These are phyloP conservation scores for Monosporascus cannonballus DNA, from an alignment of 2,329 filamentous ascomycete species.

Conservation along the genomic window DNA sequence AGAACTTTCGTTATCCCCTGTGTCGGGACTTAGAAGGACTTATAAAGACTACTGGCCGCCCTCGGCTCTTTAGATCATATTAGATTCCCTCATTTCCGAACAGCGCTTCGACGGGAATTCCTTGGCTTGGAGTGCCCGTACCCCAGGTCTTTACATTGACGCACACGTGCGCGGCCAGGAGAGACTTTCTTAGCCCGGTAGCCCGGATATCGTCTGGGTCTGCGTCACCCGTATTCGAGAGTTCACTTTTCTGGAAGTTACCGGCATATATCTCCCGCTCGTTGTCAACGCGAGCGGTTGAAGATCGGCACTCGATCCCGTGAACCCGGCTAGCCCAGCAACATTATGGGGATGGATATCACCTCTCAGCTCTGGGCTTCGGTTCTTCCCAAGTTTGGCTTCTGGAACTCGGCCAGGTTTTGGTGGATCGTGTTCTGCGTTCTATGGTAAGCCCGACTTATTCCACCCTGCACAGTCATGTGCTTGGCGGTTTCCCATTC, in stretches of 20 bases:
- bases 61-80: not conserved
- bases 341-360: constrained; percentile 15
- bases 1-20: not conserved
- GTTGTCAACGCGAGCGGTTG: no score
- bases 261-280: no score
- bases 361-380: constrained; percentile 9
- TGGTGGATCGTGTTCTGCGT: constrained; percentile 39
- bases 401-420: constrained; percentile 38
- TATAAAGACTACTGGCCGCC: not conserved
- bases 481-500: constrained; percentile 12
- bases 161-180: not conserved
- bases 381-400: constrained; percentile 22
- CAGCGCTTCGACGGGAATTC: not conserved
- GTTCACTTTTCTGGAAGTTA: no score
- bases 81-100: not conserved
- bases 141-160: not conserved
- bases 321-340: not conserved
- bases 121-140: not conserved
- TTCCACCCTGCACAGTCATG: not conserved
- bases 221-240: no score
- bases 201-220: no score
- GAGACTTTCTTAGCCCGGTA: not conserved
- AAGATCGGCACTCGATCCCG: no score
- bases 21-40: not conserved
- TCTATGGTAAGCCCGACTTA: constrained; percentile 38